Evolutionary conservation across 2,329 filamentous ascomycete species (phyloP).

Genomic region (Fusarium sp.): DNA sequence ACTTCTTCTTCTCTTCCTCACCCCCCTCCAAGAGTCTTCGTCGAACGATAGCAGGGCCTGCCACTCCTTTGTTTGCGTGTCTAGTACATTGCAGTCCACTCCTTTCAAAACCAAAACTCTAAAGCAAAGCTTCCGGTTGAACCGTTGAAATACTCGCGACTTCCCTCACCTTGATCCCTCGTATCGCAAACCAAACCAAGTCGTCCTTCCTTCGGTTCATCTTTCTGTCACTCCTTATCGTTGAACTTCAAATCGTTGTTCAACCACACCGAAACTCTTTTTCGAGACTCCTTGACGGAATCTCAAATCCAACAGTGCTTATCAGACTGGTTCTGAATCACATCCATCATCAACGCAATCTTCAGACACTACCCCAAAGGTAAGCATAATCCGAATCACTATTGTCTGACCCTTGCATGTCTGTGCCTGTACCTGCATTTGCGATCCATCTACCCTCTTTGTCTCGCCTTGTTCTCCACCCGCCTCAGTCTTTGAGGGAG

Average conservation of each 20-base stretch:
- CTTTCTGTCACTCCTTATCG: conserved; percentile 47
- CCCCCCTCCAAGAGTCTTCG: conserved; percentile 47
- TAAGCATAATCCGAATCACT: conserved; percentile 38
- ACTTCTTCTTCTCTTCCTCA: conserved; percentile 43
- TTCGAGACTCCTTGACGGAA: conserved; percentile 48
- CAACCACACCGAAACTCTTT: conserved; percentile 38
- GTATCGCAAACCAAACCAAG: conserved; percentile 41
- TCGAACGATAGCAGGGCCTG: conserved; percentile 47
- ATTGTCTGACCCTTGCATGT: conserved; percentile 25
- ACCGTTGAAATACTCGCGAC: conserved; percentile 48
- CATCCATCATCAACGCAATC: conserved; percentile 23
- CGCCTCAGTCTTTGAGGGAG: conserved; percentile 27
- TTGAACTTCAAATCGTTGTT: conserved; percentile 43
- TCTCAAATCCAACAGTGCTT: conserved; percentile 41
- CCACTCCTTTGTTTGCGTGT: conserved; percentile 52
- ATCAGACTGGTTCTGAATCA: conserved; percentile 49
- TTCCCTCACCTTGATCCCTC: conserved; percentile 31
- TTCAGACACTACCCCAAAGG: conserved; percentile 27
- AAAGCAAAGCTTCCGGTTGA: conserved; percentile 48
- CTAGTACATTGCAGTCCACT: conserved; percentile 52
- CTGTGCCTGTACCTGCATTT: conserved; percentile 36
- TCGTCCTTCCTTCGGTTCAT: conserved; percentile 41
- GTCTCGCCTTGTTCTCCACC: conserved; percentile 38
- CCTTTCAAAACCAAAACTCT: conserved; percentile 47
- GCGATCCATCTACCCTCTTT: conserved; percentile 21